Percentiles rank a stretch among this genome's conserved stretches.
phyloP scores from a whole-genome alignment of 2,329 filamentous ascomycete species.

The Fusarium foetens region DNA sequence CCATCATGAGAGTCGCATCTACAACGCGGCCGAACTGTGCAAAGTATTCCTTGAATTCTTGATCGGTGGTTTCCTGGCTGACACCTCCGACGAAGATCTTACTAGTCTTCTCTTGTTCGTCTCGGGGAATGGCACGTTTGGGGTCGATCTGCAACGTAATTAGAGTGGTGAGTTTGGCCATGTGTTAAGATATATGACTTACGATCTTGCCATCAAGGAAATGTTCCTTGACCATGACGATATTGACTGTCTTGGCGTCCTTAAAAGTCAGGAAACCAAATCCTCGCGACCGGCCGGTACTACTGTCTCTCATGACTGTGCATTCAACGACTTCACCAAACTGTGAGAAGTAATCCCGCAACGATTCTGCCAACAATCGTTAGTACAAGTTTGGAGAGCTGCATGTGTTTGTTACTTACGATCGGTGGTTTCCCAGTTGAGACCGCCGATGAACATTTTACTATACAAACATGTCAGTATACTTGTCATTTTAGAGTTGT shows the following conservation, averaged over 20 bases:
- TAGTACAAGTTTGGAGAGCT: slow-evolving; percentile 6
- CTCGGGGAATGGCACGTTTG: slow-evolving; percentile 94
- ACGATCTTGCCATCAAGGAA: slow-evolving; percentile 98
- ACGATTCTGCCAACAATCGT: slow-evolving; percentile 73
- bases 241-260: slow-evolving; percentile 97
- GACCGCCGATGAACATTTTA: slow-evolving; percentile 99
- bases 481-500: neutral
- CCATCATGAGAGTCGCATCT: slow-evolving; percentile 99
- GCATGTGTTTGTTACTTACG: slow-evolving; percentile 68
- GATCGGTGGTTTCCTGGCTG: slow-evolving; percentile 94
- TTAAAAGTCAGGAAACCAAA: slow-evolving; percentile 99
- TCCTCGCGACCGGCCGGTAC: slow-evolving; percentile 90
- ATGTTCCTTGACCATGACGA: slow-evolving; percentile 99
- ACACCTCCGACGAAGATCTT: slow-evolving; percentile 99
- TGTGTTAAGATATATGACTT: slow-evolving; percentile 53
- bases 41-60: slow-evolving; percentile 97
- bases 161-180: slow-evolving; percentile 23
- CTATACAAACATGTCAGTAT: slow-evolving; percentile 60
- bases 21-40: slow-evolving; percentile 95
- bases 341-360: slow-evolving; percentile 96
- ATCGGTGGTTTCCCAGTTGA: slow-evolving; percentile 99
- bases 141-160: slow-evolving; percentile 81
- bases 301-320: slow-evolving; percentile 98
- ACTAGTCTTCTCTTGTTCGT: slow-evolving; percentile 97
- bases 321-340: slow-evolving; percentile 98